Conservation (phyloP, 495 filamentous ascomycete genomes). For the Annulohypoxylon moriforme region DNA sequence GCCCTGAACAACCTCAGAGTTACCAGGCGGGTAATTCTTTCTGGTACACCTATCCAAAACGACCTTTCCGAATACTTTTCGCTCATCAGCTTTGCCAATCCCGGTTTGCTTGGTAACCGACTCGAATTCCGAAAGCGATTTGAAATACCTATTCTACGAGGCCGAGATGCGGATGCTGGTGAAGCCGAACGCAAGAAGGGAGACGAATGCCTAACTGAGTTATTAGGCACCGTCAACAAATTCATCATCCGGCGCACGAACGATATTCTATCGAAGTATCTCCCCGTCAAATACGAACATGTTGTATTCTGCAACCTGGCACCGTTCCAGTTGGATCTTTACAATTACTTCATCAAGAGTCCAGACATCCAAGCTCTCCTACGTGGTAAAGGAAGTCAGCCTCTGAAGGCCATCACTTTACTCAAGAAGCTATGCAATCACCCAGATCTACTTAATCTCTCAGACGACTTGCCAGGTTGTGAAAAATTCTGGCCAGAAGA, state of each 20-base stretch:
- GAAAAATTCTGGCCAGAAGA: conserved; percentile 87
- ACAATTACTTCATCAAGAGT: conserved; percentile 96
- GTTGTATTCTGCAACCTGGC: conserved; percentile 99
- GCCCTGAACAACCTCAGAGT: conserved; percentile 93
- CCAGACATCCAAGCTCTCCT: conserved; percentile 94
- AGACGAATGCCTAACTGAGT: conserved; percentile 83
- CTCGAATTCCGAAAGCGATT: conserved; percentile 95
- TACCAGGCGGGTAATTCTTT: conserved; percentile 90
- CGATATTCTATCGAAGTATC: conserved; percentile 97
- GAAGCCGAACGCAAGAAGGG: conserved; percentile 86
- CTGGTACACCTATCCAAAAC: conserved; percentile 97
- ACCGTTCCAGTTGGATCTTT: conserved; percentile 90
- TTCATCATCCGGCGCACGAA: conserved; percentile 99
- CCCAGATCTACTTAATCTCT: conserved; percentile 88
- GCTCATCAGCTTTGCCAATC: conserved; percentile 96
- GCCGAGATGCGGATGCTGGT: conserved; percentile 89
- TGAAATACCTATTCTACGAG: conserved; percentile 91
- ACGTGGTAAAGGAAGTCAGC: conserved; percentile 94
- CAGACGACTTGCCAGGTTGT: conserved; percentile 86
- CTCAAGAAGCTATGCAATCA: conserved; percentile 99
- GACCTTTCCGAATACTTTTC: conserved; percentile 98
- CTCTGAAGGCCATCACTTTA: conserved; percentile 93
- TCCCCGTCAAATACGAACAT: conserved; percentile 99
- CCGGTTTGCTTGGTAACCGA: conserved; percentile 86
- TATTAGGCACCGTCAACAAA: conserved; percentile 90